Evolutionary conservation across 257 asterid genomes (phyloP).

Genomic region (Solanum lignicaule): DNA sequence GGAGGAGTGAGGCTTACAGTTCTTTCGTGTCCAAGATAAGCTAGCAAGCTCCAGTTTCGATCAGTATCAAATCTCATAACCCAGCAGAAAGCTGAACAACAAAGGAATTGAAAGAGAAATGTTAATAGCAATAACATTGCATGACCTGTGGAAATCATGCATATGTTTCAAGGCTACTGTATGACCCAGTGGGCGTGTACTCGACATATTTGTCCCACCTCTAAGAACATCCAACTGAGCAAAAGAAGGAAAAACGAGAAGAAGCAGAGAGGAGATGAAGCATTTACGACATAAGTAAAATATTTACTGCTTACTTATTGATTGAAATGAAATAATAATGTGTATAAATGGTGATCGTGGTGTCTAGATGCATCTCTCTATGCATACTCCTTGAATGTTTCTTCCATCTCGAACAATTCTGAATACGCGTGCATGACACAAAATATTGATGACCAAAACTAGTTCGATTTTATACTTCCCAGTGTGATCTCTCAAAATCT

Average conservation of each 20-base stretch:
- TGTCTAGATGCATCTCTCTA: background rate
- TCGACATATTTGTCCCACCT: background rate
- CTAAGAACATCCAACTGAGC: background rate
- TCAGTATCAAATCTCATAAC: background rate
- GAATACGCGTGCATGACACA: background rate
- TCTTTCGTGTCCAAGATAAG: background rate
- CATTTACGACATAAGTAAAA: background rate
- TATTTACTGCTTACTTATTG: background rate
- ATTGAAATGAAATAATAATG: background rate
- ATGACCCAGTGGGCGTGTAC: background rate
- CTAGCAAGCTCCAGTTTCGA: background rate
- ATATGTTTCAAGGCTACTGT: background rate
- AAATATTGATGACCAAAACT: background rate
- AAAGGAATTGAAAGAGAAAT: background rate
- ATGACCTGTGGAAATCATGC: background rate
- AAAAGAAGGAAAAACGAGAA: background rate
- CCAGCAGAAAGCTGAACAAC: background rate
- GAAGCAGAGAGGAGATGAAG: background rate
- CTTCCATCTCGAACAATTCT: background rate
- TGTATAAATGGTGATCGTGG: background rate
- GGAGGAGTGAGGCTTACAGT: background rate
- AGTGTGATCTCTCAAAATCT: background rate
- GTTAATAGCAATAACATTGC: background rate
- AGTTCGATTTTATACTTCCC: background rate
- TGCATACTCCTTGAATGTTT: background rate